These are phyloP conservation scores for Pneumocystis jirovecii DNA, from an alignment of 1,139 yeast genomes.

Conservation along the genomic window DNA sequence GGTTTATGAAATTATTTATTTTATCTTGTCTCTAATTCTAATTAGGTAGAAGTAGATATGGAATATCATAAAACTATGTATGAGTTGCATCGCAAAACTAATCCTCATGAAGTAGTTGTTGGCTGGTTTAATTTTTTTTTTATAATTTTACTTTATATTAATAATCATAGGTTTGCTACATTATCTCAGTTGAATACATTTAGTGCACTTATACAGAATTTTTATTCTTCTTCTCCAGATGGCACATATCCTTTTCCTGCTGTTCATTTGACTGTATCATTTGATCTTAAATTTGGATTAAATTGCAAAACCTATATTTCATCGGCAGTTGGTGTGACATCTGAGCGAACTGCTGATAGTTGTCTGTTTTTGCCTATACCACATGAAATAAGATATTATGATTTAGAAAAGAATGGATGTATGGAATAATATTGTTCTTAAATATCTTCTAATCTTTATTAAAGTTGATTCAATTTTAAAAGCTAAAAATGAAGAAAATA, in stretches of 20 bases:
- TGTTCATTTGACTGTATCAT: slow-evolving; percentile 51
- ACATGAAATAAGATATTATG: slow-evolving; percentile 42
- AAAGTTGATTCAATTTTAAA: slow-evolving; percentile 24
- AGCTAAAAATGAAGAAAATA: slow-evolving; percentile 23
- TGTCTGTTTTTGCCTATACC: slow-evolving; percentile 71
- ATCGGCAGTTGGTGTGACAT: slow-evolving; percentile 49
- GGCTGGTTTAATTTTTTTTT: slow-evolving; percentile 43
- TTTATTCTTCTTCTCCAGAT: slow-evolving; percentile 35
- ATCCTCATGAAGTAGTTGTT: slow-evolving; percentile 63
- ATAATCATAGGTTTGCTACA: slow-evolving; percentile 39
- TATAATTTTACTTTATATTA: not conserved
- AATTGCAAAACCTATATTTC: slow-evolving; percentile 48
- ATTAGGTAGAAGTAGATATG: slow-evolving; percentile 43
- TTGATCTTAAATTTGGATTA: slow-evolving; percentile 33
- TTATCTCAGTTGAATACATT: slow-evolving; percentile 50
- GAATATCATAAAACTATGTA: slow-evolving; percentile 57
- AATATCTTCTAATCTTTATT: slow-evolving; percentile 21
- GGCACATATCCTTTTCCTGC: slow-evolving; percentile 60
- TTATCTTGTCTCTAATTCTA: not conserved
- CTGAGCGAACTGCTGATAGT: slow-evolving; percentile 37
- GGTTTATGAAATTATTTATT: slow-evolving; percentile 23
- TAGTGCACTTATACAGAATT: slow-evolving; percentile 74
- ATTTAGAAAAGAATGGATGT: slow-evolving; percentile 46
- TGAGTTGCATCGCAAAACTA: slow-evolving; percentile 62
- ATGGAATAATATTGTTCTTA: not conserved